Base-by-base conservation (phyloP, 2,329 filamentous ascomycete genomes). In the Colletotrichum higginsianum region DNA sequence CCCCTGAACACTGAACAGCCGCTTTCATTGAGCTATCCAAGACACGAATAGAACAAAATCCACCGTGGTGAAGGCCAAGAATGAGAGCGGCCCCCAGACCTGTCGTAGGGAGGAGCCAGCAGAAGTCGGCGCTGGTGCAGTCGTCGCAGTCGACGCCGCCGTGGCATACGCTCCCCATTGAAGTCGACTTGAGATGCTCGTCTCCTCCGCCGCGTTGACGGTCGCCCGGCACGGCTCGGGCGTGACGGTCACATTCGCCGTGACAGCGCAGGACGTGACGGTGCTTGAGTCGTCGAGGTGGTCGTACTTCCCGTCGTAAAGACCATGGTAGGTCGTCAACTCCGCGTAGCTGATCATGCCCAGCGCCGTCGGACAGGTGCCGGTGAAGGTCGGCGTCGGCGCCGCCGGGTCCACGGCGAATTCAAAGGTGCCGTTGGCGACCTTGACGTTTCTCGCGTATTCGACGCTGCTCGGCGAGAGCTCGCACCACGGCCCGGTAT, bases 71-170 rank as follows among this genome's bases (percentile, higher is more conserved):
- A 44, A 13, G 40, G 40, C 40, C 40, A 44, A 44, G n/a, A 16
- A 40, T n/a, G 15, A 55, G 52, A 30, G 26, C 15, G 7, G 26
- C 30, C 35, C 26, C 35, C 35, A 5, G 35, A 35, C 30, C 9
- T 38, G 18, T 18, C 40, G 26, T 5, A 12, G 26, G 15, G 52
- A 16, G 35, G 18, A 75, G 66, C 15, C 67, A 72, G 13, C 74
- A 71, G 23, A 79, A 66, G 26, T 78, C 68, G n/a, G 77, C 78
- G 52, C 73, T 74, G 30, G 76, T 74, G 26, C 79, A 75, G 67
- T 77, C 78, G 67, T 26, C 26, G 26, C 26, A 26, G 26, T 26
- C 26, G 26, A 26, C 26, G 26, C 77, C 78, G 38, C 76, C 63
- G 47, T 78, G 55, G 18, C 63, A 57, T 40, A 67, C 40, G 64